Conservation (phyloP, 1,284 basidiomycete genomes). For the Calocybe gambosa region DNA sequence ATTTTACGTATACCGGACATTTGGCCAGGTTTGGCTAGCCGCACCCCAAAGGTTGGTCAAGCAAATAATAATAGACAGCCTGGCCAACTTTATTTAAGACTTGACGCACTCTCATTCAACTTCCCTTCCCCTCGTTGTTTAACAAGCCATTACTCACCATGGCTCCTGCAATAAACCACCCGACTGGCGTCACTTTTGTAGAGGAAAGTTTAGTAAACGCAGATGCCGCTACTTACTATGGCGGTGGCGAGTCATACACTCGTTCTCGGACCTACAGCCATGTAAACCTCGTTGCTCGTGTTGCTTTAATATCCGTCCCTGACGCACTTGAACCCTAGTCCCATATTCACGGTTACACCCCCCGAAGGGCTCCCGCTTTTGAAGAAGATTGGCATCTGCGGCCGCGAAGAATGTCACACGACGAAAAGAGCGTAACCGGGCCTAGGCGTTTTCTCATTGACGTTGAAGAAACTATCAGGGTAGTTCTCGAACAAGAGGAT, state of each 20-base stretch:
- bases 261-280: slow-evolving; percentile 82
- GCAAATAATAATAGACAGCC: not conserved
- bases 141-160: slow-evolving; percentile 24
- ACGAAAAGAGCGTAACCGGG: slow-evolving; percentile 67
- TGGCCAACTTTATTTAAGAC: slow-evolving; percentile 2
- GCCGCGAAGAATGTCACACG: slow-evolving; percentile 78
- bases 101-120: slow-evolving; percentile 3
- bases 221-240: slow-evolving; percentile 81
- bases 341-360: slow-evolving; percentile 59
- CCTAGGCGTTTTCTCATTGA: slow-evolving; percentile 92
- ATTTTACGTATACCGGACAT: slow-evolving; percentile 8
- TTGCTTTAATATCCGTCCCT: slow-evolving; percentile 6
- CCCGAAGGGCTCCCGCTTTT: slow-evolving; percentile 61
- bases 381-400: slow-evolving; percentile 69
- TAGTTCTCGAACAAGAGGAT: slow-evolving; percentile 96
- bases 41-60: not conserved
- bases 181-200: slow-evolving; percentile 57
- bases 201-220: slow-evolving; percentile 62
- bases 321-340: slow-evolving; percentile 33
- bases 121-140: not conserved
- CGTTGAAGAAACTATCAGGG: slow-evolving; percentile 97
- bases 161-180: slow-evolving; percentile 51
- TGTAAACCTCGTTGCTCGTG: slow-evolving; percentile 35
- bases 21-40: slow-evolving; percentile 14
- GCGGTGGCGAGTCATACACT: slow-evolving; percentile 66